Conservation (phyloP, 2,329 filamentous ascomycete species). For the Rhytidhysteron rufulum region DNA sequence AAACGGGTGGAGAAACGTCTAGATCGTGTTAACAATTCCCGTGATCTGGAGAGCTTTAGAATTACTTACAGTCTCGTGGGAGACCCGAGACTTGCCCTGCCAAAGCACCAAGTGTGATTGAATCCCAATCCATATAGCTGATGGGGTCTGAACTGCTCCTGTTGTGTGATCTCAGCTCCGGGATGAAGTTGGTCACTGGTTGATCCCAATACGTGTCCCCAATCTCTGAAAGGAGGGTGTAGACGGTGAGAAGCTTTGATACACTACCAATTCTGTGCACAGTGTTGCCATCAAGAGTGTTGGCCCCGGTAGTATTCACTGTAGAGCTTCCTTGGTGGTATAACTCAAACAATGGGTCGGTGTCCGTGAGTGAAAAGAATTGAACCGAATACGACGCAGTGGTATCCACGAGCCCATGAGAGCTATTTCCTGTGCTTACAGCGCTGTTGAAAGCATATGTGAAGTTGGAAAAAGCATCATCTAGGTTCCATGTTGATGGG, state of each 20-base stretch:
- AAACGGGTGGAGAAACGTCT: no score
- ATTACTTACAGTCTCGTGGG: conserved; percentile 17
- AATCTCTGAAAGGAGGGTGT: conserved; percentile 35
- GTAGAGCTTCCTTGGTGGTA: conserved; percentile 37
- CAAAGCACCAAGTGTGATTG: conserved; percentile 30
- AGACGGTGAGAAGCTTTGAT: conserved; percentile 38
- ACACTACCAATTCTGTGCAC: conserved; percentile 44
- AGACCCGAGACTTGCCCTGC: conserved; percentile 30
- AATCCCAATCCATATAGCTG: conserved; percentile 25
- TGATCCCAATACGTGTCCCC: conserved; percentile 32
- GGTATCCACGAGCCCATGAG: conserved; percentile 8
- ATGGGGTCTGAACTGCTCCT: conserved; percentile 12
- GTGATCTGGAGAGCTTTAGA: background rate
- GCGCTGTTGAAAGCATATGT: conserved; percentile 7
- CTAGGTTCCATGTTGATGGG: conserved; percentile 11
- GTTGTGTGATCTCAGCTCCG: conserved; percentile 18
- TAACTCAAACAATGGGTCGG: conserved; percentile 10
- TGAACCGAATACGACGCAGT: conserved; percentile 10
- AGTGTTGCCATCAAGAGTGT: conserved; percentile 38
- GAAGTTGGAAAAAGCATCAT: conserved; percentile 12
- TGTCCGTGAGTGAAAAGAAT: conserved; percentile 11
- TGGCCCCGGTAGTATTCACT: conserved; percentile 27
- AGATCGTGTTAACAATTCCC: background rate
- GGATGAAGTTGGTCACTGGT: conserved; percentile 25
- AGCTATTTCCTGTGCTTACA: conserved; percentile 8